Percentiles rank a stretch among this genome's conserved stretches.
Conservation (phyloP, 352 stramenopile species). For the Elongisporangium anandrum region DNA sequence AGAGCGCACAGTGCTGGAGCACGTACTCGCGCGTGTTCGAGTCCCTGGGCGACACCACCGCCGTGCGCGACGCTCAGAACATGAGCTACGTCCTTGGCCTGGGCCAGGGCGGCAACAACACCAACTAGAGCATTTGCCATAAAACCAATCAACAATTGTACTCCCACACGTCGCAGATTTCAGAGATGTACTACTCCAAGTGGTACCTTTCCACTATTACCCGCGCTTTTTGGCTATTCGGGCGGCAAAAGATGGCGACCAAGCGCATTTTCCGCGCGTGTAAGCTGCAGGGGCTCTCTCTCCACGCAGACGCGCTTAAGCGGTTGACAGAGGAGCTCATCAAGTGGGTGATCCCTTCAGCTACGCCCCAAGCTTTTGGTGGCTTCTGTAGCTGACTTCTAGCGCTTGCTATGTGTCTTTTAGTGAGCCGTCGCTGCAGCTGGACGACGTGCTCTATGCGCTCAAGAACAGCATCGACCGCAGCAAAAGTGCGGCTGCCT, state of each 20-base stretch:
- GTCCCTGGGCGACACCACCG: conserved; percentile 61
- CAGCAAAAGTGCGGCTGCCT: conserved; percentile 61
- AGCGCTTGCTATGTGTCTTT: background rate
- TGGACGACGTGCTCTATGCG: conserved; percentile 81
- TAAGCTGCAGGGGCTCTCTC: conserved; percentile 80
- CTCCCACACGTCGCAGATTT: background rate
- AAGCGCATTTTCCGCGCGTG: conserved; percentile 81
- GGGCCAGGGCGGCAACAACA: conserved; percentile 71
- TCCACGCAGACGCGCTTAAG: conserved; percentile 67
- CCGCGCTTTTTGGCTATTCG: conserved; percentile 2
- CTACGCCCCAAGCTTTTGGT: background rate
- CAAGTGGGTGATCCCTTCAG: conserved; percentile 28
- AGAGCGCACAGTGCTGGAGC: conserved; percentile 81
- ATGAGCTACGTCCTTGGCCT: conserved; percentile 88
- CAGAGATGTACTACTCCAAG: conserved; percentile 6
- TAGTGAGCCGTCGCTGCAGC: conserved; percentile 68
- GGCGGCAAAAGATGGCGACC: conserved; percentile 38
- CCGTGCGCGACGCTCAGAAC: conserved; percentile 77
- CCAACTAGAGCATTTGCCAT: conserved; percentile 32
- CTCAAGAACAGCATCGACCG: conserved; percentile 89
- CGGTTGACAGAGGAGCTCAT: conserved; percentile 62
- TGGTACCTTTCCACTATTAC: conserved; percentile 10
- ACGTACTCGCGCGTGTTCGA: conserved; percentile 68
- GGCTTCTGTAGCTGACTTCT: background rate
- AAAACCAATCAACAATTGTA: too few relatives aligned